Base-by-base conservation (phyloP, 805 yeast species). In the Teunomyces atbi region DNA sequence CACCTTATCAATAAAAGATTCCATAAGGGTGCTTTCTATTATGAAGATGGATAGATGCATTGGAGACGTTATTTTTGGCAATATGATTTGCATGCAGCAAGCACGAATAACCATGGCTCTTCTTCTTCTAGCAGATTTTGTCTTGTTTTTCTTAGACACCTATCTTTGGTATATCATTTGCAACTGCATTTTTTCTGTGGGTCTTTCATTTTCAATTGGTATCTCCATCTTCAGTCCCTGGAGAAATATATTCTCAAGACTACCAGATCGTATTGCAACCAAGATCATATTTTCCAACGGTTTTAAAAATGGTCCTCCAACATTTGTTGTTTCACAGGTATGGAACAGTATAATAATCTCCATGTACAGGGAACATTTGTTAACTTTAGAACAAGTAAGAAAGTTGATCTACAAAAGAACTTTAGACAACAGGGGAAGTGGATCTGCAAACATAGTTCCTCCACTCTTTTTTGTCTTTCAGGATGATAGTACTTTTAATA, bases 391-490 rank as follows among this genome's bases (percentile, higher is more conserved):
- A 27, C 81, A 78, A 50, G 76, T 74, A 6, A 67, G 54, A 23
- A 61, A 51, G 42, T 50, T 69, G 33, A 60, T 66, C 1, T 69
- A 65, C 47, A 59, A 55, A 33, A 50, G 52, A 23, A 34, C 20
- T 4, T 11, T n/a, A 12, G 35, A 21, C 8, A 29, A 5, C 27
- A 21, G 6, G 5, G 41, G 29, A n/a, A 11, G 16, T 3, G 21
- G n/a, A 5, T 7, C 20, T 15, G 5, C 29, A 15, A 27, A 19
- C 6, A 49, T 74, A 2, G 59, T 65, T 38, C 59, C 73, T 0
- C 82, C 83, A 0, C 50, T 73, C 1, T 78, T 78, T 51, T 78
- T 78, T 51, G 57, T 75, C 1, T 68, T 59, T 50, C 80, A 76
- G 50, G 82, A 76, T 58, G 82, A 78, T 49, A 51, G 58, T 6